Conservation (phyloP, 2,329 filamentous ascomycete species). For the Rhinocladiella similis region DNA sequence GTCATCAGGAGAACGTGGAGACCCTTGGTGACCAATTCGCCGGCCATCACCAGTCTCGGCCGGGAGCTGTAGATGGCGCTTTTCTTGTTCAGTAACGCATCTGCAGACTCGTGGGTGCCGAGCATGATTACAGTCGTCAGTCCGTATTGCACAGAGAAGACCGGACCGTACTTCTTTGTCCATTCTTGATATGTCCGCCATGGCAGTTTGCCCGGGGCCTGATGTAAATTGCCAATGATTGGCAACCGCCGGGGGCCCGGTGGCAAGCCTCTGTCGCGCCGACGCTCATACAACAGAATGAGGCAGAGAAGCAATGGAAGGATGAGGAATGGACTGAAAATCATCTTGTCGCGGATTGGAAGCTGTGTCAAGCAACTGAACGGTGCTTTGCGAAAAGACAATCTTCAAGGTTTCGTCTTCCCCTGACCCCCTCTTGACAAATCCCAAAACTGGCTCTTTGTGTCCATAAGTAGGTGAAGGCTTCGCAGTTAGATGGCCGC, state of each 20-base stretch:
- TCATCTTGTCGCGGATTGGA: too few relatives aligned
- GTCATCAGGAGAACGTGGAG: slow-evolving; percentile 50
- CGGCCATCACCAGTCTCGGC: slow-evolving; percentile 28
- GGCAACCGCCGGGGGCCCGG: slow-evolving; percentile 44
- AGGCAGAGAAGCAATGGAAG: too few relatives aligned
- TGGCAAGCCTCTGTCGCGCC: slow-evolving; percentile 5
- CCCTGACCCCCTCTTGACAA: too few relatives aligned
- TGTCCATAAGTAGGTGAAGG: too few relatives aligned
- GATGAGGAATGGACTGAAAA: too few relatives aligned
- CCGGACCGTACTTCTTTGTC: slow-evolving; percentile 36
- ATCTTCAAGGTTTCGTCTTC: too few relatives aligned
- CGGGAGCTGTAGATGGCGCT: slow-evolving; percentile 41
- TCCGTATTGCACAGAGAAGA: slow-evolving; percentile 37
- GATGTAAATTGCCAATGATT: slow-evolving; percentile 43
- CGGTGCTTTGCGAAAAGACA: too few relatives aligned
- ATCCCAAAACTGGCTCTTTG: too few relatives aligned
- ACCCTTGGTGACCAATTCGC: slow-evolving; percentile 34
- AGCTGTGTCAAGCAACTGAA: too few relatives aligned
- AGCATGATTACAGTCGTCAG: slow-evolving; percentile 37
- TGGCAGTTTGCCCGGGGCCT: slow-evolving; percentile 35
- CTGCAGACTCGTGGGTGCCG: slow-evolving; percentile 34
- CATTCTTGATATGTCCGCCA: slow-evolving; percentile 35
- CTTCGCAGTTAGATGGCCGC: too few relatives aligned
- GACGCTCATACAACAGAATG: slow-evolving; percentile 1
- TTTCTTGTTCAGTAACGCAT: slow-evolving; percentile 41